phyloP scores from a whole-genome alignment of 768 basidiomycete species.

The Wakefieldia striispora region DNA sequence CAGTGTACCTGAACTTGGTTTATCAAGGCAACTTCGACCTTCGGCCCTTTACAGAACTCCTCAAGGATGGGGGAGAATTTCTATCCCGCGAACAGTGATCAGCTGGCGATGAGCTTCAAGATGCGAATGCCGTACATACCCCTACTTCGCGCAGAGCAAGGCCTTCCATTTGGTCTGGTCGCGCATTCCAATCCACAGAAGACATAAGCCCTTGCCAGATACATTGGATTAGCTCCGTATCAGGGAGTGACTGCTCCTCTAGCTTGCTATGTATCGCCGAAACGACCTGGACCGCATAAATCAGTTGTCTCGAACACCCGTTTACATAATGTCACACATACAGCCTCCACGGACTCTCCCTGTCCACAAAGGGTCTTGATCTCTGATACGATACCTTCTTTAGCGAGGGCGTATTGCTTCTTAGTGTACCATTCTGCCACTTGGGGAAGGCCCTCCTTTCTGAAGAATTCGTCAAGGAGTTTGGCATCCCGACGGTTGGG shows the following conservation, averaged over 20 bases:
- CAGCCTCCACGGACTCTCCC: constrained; percentile 67
- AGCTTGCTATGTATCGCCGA: constrained; percentile 67
- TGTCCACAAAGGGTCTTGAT: constrained; percentile 69
- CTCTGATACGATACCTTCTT: constrained; percentile 69
- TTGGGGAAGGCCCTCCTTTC: constrained; percentile 67
- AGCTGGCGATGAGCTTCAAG: neutral
- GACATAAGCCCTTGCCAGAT: constrained; percentile 92
- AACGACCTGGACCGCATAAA: constrained; percentile 56
- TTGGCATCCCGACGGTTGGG: constrained; percentile 73
- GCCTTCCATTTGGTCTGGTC: constrained; percentile 89
- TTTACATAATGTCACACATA: constrained; percentile 33
- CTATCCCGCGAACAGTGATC: constrained; percentile 38
- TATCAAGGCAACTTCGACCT: constrained; percentile 91
- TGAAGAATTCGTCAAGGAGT: constrained; percentile 84
- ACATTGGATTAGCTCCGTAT: constrained; percentile 80
- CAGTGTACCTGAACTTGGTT: constrained; percentile 95
- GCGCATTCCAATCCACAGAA: constrained; percentile 83
- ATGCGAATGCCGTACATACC: constrained; percentile 43
- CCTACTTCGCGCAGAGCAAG: constrained; percentile 86
- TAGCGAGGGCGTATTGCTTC: constrained; percentile 79
- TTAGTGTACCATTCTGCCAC: constrained; percentile 95
- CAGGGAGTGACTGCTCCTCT: constrained; percentile 80
- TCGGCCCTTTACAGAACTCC: constrained; percentile 84
- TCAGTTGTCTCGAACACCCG: constrained; percentile 3
- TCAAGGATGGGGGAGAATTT: constrained; percentile 83